These are phyloP conservation scores for Colletotrichum orchidophilum DNA, from an alignment of 2,329 filamentous ascomycete species.

Conservation along the genomic window DNA sequence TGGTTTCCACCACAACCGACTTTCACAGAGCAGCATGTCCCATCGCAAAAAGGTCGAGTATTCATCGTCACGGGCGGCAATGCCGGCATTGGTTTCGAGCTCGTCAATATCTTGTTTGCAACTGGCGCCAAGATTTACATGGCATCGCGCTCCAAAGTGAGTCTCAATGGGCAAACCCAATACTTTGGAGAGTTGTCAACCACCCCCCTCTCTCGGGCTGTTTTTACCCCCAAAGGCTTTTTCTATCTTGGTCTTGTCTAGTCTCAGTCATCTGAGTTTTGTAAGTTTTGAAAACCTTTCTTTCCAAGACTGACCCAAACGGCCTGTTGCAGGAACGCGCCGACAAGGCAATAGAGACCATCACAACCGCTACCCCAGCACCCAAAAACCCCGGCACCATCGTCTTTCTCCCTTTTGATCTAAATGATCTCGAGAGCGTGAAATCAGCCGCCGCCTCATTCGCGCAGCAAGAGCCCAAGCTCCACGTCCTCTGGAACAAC, in stretches of 20 bases:
- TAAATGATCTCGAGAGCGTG: conserved; percentile 53
- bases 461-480: conserved; percentile 44
- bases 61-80: conserved; percentile 59
- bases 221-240: not conserved
- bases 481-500: conserved; percentile 56
- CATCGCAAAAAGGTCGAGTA: conserved; percentile 41
- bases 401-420: conserved; percentile 49
- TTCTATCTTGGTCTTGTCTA: not conserved
- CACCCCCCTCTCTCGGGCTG: too few relatives aligned
- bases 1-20: conserved; percentile 38
- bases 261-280: not conserved
- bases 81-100: conserved; percentile 56
- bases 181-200: conserved; percentile 35
- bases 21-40: conserved; percentile 39
- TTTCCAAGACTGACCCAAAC: not conserved
- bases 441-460: conserved; percentile 49
- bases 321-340: conserved; percentile 38
- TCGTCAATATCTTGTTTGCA: conserved; percentile 61
- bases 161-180: not conserved
- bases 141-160: conserved; percentile 51
- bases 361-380: conserved; percentile 31
- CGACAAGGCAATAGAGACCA: conserved; percentile 43
- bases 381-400: conserved; percentile 35
- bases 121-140: conserved; percentile 64
- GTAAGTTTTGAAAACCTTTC: too few relatives aligned